Evolutionary conservation across 805 yeast genomes (phyloP), one percentile per base, ranked within the genome.

Genomic region (Sporopachydermia quercuum): DNA sequence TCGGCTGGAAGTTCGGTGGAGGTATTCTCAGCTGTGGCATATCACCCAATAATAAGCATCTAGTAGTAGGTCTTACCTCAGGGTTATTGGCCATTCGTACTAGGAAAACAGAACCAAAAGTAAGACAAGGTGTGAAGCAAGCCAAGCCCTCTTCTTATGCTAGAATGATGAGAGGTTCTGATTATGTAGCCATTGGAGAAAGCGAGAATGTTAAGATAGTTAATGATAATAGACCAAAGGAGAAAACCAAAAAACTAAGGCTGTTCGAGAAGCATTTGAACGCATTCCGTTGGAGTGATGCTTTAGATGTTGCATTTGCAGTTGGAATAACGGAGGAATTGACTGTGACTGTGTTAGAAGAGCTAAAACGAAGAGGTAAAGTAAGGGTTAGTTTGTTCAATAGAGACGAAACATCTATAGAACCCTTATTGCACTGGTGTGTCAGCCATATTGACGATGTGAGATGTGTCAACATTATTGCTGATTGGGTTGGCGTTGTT

Each of bases 1-100:
- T 86, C 55, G 96, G 96, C 38, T 89, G 97, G 96, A 89, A 87
- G 60, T 89, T 82, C 54, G 95, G 96, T 27, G 85, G 89, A 16
- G 94, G 94, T 34, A 96, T 91, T 0, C 65, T 91, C 49, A 68
- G 84, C 50, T 77, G 94, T 55, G 97, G 87, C 11, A 79, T 84
- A 6, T 84, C 96, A 5, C 96, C 97, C 18, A 72, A 77, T 47
- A 50, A 75, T 67, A 80, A 82, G 61, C 97, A 91, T 63, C 70
- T 91, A 47, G 96, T 84, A 30, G 83, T 91, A 13, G 98, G 98
- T 38, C 69, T 91, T 47, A 78, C 87, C 4, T 78, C 94, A 1
- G 98, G 98, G 3, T 65, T 91, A 42, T 62, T 91, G 38, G 78
- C 95, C 5, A 80, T 91, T 39, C 72, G 96, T 55, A 89, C 97